A percentile compares a stretch with the other conserved stretches of the same genome.
phyloP scores from a whole-genome alignment of 305 asterid species.

The Solanum chacoense region DNA sequence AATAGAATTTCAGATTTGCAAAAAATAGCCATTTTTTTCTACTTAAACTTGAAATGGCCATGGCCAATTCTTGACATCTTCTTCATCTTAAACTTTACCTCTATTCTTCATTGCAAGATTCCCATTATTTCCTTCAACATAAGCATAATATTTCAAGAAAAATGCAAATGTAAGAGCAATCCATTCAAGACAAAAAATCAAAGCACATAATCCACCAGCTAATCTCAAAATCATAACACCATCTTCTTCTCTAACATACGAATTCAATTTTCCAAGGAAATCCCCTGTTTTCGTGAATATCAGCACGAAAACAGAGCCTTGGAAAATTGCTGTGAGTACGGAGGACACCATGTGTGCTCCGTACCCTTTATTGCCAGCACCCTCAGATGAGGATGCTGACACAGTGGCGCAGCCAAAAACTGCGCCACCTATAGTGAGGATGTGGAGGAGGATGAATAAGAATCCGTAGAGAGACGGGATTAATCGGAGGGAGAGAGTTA shows the following conservation, averaged over 20 bases:
- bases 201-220: slow-evolving; percentile 61
- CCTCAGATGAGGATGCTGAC: slow-evolving; percentile 14
- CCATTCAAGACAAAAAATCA: slow-evolving; percentile 81
- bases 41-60: slow-evolving; percentile 71
- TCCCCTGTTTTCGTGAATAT: slow-evolving; percentile 68
- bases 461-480: slow-evolving; percentile 69
- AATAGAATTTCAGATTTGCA: background rate
- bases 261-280: slow-evolving; percentile 56
- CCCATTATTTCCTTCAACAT: slow-evolving; percentile 37
- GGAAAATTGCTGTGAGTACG: slow-evolving; percentile 80
- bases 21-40: background rate
- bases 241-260: slow-evolving; percentile 82
- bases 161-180: slow-evolving; percentile 72
- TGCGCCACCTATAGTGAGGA: slow-evolving; percentile 65
- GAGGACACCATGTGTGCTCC: slow-evolving; percentile 86
- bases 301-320: slow-evolving; percentile 81
- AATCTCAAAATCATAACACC: slow-evolving; percentile 59
- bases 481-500: slow-evolving; percentile 81
- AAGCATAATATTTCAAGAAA: slow-evolving; percentile 62
- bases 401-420: slow-evolving; percentile 58
- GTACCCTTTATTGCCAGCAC: slow-evolving; percentile 32
- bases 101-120: slow-evolving; percentile 28
- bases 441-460: slow-evolving; percentile 78
- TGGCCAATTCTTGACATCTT: slow-evolving; percentile 72
- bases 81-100: slow-evolving; percentile 42